phyloP scores from a whole-genome alignment of 345 rosid species.

The Corchorus olitorius region DNA sequence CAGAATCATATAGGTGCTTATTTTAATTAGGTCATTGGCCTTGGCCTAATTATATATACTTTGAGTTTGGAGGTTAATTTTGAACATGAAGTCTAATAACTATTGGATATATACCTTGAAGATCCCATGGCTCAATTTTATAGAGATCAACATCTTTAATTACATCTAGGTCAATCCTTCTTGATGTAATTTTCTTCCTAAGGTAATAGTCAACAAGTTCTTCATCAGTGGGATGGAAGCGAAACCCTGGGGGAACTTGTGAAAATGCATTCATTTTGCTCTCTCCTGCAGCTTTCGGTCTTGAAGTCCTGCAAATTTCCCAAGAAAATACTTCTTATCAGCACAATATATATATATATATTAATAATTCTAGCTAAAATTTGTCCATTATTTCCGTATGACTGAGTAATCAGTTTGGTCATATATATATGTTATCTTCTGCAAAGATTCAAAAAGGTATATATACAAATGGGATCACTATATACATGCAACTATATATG shows the following conservation, averaged over 20 bases:
- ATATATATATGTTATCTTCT: background rate
- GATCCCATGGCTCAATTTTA: slow-evolving; percentile 86
- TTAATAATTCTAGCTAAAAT: no score
- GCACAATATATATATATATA: background rate
- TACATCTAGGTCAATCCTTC: slow-evolving; percentile 68
- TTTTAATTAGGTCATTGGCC: background rate
- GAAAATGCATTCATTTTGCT: slow-evolving; percentile 49
- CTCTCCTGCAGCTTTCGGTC: slow-evolving; percentile 8
- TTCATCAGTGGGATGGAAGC: slow-evolving; percentile 83
- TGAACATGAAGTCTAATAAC: background rate
- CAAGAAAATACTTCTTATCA: background rate
- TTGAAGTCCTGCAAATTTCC: slow-evolving; percentile 24
- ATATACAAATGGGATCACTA: background rate
- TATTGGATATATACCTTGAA: slow-evolving; percentile 63
- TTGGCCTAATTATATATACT: background rate
- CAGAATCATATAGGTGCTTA: background rate
- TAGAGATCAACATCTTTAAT: slow-evolving; percentile 82
- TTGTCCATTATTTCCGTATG: background rate
- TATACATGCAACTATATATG: background rate
- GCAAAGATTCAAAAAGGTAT: background rate
- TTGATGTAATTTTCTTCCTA: slow-evolving; percentile 58
- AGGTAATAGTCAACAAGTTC: slow-evolving; percentile 83
- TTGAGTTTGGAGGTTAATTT: no score
- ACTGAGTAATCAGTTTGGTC: background rate
- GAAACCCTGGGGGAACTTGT: slow-evolving; percentile 72